Conservation (phyloP, 345 rosid genomes). For the Mallotus nudiflorus region DNA sequence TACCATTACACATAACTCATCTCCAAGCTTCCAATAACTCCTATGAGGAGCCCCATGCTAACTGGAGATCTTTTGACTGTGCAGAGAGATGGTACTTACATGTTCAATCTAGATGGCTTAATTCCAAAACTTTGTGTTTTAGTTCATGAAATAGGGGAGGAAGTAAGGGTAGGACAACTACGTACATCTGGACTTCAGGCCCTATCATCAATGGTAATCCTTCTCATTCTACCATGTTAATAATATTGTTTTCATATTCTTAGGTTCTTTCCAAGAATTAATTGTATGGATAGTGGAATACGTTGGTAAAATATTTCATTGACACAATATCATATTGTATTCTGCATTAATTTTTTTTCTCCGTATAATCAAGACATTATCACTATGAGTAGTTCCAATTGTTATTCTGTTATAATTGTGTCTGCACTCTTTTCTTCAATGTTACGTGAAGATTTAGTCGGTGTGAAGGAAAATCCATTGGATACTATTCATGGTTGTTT, state of each 20-base stretch:
- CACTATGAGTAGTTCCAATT: background rate
- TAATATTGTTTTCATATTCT: background rate
- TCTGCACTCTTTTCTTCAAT: background rate
- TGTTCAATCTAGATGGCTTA: conserved; percentile 71
- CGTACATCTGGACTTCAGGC: conserved; percentile 68
- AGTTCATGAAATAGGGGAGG: conserved; percentile 65
- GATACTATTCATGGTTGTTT: background rate
- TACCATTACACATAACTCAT: background rate
- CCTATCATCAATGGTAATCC: conserved; percentile 62
- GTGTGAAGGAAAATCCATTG: background rate
- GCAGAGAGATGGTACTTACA: conserved; percentile 65
- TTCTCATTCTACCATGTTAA: background rate
- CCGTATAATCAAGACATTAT: background rate
- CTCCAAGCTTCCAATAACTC: conserved; percentile 1
- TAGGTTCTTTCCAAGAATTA: background rate
- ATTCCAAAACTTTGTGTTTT: conserved; percentile 62
- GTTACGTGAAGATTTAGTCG: background rate
- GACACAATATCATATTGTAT: background rate
- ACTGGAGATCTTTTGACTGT: conserved; percentile 20
- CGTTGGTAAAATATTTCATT: background rate
- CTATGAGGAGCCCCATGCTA: conserved; percentile 12
- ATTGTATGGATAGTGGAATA: background rate
- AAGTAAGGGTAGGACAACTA: conserved; percentile 33
- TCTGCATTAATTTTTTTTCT: background rate
- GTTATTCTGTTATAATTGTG: background rate